Evolutionary conservation across 371 early-diverging fungal species (phyloP), one percentile per base, ranked within the genome.

Genomic region (Mortierella sp.): DNA sequence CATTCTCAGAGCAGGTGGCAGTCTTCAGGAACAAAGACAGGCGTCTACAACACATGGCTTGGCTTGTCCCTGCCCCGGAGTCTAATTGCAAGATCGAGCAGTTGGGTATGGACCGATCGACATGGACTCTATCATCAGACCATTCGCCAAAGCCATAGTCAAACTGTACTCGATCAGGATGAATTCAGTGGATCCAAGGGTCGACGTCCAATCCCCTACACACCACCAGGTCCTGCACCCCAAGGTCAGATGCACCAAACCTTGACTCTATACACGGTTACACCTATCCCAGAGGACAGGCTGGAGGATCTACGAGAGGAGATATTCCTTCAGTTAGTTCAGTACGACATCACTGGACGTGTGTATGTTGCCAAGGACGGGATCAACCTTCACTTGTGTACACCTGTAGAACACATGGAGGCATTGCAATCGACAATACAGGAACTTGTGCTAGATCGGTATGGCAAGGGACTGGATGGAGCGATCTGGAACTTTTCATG

Each of bases 331-430:
- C 82, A 82, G 52, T 53, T 88, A 44, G 79, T 80, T 22, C 54
- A 70, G 41, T 70, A 82, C 19, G 77, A 79, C 25, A 79, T 88
- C 9, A 80, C 85, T 13, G 91, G 91, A 13, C 81, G 91, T 13
- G 86, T 91, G 16, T 91, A 91, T 58, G 59, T 91, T 10, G 83
- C 86, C 43, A 67, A 63, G 40, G 74, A 74, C 43, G 91, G 91
- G 2, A 86, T 91, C 78, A 91, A 91, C 57, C 86, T 88, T n/a
- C 91, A 91, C 67, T 79, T 91, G 27, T 85, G 88, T 34, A 79
- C 85, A 14, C 90, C 89, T 6, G 47, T 72, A 0, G 58, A 78
- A 7, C 79, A 82, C 22, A 44, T 84, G 2, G 64, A 57, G 2
- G 48, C 39, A 6, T 52, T 74, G 12, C 63, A 55, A 21, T 52